Base-by-base conservation (phyloP, 1,284 basidiomycete genomes). In the Phlebopus sp. region DNA sequence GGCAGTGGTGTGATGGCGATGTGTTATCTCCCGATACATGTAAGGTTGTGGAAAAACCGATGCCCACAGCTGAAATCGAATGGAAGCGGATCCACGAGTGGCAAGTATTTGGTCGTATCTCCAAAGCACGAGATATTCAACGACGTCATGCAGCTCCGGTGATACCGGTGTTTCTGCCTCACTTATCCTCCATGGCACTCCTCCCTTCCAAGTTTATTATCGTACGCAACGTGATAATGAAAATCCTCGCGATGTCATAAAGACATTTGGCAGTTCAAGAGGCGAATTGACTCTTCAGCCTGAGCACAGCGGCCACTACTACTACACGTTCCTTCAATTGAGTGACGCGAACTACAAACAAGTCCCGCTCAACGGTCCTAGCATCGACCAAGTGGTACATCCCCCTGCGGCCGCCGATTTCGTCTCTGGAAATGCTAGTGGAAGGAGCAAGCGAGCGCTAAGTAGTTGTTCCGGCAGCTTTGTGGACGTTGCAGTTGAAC, bases 61-160 rank as follows among this genome's bases (percentile, higher is more conserved):
- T 77, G 34, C 92, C 92, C 1, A 82, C 79, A 2, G 86, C 90
- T 11, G 84, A 92, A 59, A 91, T 97, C 55, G 81, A 87, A 63
- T 93, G 94, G 79, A 87, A 86, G 59, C 86, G 88, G 45, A 89
- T 98, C 55, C 90, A 95, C 58, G 96, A 94, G 72, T 93, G 92
- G 91, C 89, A 58, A 49, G 73, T 61, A 15, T 13, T 30, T 39
- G 32, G 15, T 27, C 30, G 13, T 19, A n/a, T 35, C 50, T 19
- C 31, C 50, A 36, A 40, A 48, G 37, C 53, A 32, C 5, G 13
- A 13, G 27, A 34, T 19, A 31, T 29, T 51, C 44, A 46, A 47
- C 6, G 29, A 31, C 5, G 2, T n/a, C 57, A 45, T 56, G 50
- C 52, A 97, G 94, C 64, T 93, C 92, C 30, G 92, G 94, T 11